These are phyloP conservation scores for Jaapia argillacea DNA, from an alignment of 768 basidiomycete species.

Conservation along the genomic window DNA sequence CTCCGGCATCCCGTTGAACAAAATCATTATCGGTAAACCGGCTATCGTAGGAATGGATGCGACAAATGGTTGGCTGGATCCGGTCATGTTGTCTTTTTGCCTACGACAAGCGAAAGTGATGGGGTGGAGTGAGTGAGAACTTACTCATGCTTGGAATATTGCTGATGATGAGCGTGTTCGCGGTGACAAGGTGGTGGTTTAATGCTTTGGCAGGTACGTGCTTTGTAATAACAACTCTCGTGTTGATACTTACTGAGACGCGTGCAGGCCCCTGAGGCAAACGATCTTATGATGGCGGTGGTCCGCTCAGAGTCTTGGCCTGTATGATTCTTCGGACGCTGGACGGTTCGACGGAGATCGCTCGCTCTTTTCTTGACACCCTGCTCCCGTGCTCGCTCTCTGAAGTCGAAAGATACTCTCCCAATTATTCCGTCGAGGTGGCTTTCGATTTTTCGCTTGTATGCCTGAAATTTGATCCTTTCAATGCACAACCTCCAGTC, in stretches of 20 bases:
- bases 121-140: conserved; percentile 69
- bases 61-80: conserved; percentile 45
- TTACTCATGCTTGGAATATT: too few species aligned
- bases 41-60: conserved; percentile 27
- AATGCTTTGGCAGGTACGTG: conserved; percentile 29
- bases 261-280: conserved; percentile 27
- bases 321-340: conserved; percentile 13
- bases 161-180: too few species aligned
- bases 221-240: neutral
- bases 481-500: too few species aligned
- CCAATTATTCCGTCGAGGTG: too few species aligned
- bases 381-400: too few species aligned
- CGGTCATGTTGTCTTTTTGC: conserved; percentile 47
- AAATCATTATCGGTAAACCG: conserved; percentile 51
- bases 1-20: conserved; percentile 32
- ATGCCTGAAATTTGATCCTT: too few species aligned
- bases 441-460: too few species aligned
- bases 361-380: too few species aligned
- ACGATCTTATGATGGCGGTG: conserved; percentile 25
- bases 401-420: too few species aligned
- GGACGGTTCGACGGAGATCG: too few species aligned
- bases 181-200: too few species aligned
- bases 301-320: conserved; percentile 27
- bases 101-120: conserved; percentile 45
- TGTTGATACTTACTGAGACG: neutral